A percentile compares a stretch with the other conserved stretches of the same genome.
These are phyloP conservation scores for Phytomonas francai DNA, from an alignment of 208 protist genomes.

Conservation along the genomic window DNA sequence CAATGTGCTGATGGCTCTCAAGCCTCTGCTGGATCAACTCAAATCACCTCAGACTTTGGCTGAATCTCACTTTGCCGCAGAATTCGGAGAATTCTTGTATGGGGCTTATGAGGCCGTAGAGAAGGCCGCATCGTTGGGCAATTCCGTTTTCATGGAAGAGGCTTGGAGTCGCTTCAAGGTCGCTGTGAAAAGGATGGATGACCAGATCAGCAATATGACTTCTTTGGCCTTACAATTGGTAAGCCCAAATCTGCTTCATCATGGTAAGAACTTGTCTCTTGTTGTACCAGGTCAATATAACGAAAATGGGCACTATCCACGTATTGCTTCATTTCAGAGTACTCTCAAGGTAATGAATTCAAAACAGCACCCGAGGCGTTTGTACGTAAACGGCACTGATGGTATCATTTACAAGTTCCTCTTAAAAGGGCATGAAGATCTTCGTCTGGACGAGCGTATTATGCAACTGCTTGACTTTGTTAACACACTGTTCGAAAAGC, in stretches of 20 bases:
- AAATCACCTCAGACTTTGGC: conserved; percentile 88
- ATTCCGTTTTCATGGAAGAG: conserved; percentile 89
- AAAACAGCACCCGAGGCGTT: conserved; percentile 98
- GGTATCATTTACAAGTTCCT: conserved; percentile 97
- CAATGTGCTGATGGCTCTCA: conserved; percentile 89
- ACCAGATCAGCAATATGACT: conserved; percentile 94
- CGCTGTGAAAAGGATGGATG: conserved; percentile 92
- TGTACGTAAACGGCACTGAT: conserved; percentile 95
- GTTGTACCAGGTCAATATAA: conserved; percentile 97
- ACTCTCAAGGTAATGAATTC: conserved; percentile 94
- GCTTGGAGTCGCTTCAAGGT: conserved; percentile 96
- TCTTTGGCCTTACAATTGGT: conserved; percentile 95
- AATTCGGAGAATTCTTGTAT: conserved; percentile 64
- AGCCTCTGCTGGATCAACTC: conserved; percentile 93
- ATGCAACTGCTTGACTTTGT: conserved; percentile 99
- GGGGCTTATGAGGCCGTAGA: conserved; percentile 77
- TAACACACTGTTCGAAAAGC: conserved; percentile 97
- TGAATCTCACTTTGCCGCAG: conserved; percentile 92
- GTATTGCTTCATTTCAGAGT: conserved; percentile 74
- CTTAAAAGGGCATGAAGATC: conserved; percentile 98
- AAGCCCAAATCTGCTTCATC: conserved; percentile 69
- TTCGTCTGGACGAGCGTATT: conserved; percentile 98
- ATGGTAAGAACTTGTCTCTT: conserved; percentile 92
- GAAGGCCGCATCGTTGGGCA: conserved; percentile 52
- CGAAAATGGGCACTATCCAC: conserved; percentile 59